phyloP scores from a whole-genome alignment of 2,329 filamentous ascomycete genomes.

The Verticillium albo-atrum region DNA sequence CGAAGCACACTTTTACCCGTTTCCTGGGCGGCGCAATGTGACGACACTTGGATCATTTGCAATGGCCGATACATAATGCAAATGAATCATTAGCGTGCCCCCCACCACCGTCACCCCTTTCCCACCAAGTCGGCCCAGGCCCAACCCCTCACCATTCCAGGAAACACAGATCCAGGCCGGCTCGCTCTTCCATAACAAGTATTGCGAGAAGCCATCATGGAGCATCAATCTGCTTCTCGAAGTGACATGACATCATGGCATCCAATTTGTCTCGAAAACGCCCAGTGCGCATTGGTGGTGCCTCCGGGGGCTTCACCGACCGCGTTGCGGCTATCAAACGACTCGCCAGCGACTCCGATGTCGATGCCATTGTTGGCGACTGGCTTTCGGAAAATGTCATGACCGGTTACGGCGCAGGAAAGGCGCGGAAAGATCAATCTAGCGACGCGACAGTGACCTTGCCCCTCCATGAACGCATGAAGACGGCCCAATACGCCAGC shows the following conservation, averaged over 20 bases:
- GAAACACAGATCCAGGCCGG: neutral
- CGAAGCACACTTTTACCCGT: too few species aligned
- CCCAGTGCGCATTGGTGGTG: slow-evolving; percentile 34
- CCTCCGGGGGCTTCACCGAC: slow-evolving; percentile 38
- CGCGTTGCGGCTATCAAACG: slow-evolving; percentile 33
- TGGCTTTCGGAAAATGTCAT: slow-evolving; percentile 27
- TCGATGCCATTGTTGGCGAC: slow-evolving; percentile 24
- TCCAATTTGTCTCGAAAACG: slow-evolving; percentile 16
- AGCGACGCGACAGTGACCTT: slow-evolving; percentile 7
- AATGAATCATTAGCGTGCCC: neutral
- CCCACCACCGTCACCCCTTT: neutral
- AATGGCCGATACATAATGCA: neutral
- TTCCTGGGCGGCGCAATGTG: too few species aligned
- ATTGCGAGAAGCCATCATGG: neutral
- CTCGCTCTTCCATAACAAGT: neutral
- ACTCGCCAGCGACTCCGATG: slow-evolving; percentile 29
- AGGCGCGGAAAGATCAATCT: slow-evolving; percentile 17
- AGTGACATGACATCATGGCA: neutral
- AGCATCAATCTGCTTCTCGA: neutral
- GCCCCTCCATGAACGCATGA: slow-evolving; percentile 12
- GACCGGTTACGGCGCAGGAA: slow-evolving; percentile 22
- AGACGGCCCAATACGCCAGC: slow-evolving; percentile 17
- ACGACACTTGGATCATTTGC: neutral
- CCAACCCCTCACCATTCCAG: neutral
- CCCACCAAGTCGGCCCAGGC: too few species aligned